Base-by-base conservation (phyloP, 2,329 filamentous ascomycete species). In the Talaromyces sp. region DNA sequence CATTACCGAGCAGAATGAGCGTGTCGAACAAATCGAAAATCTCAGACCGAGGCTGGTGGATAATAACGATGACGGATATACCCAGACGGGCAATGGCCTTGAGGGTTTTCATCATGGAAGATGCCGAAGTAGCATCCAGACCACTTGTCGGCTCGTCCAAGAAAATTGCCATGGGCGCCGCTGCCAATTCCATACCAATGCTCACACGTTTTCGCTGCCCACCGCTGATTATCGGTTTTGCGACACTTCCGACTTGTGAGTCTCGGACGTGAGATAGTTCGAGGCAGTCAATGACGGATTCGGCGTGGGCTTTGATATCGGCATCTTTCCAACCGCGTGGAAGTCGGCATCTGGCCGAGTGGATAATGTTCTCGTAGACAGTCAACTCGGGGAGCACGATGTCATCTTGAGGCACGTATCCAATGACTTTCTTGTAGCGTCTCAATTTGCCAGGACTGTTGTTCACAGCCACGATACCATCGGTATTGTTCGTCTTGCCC, bases 321-420 rank as follows among this genome's bases (percentile, higher is more conserved):
- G 65, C 67, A 40, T 81, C 77, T 3, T 72, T 76, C 83, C 83
- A 86, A 4, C 75, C 80, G 1, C 78, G 73, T 0, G 84, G 83
- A 14, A 87, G 73, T 16, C 83, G 79, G 37, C 85, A 77, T 14
- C 80, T 77, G 16, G 84, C 85, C 0, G 83, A 85, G 65, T 87
- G 84, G 4, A 86, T 73, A 46, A 88, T 85, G 63, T 87, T 87
- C 69, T 88, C 85, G 58, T 81, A 80, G 5, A 87, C 84, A 0
- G 84, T 87, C 52, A 87, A 72, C 68, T 87, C 83, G 0, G 84
- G 82, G 9, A 86, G 76, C 2, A 87, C 79, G 28, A 87, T 80
- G 69, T 87, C 85, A 65, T 87, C 83, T 67, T 87, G 84, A 1
- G 85, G 84, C 2, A 87, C 84, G 64, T 86, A 86, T 23, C 84